These are phyloP conservation scores for Clavaria fumosa DNA, from an alignment of 768 basidiomycete genomes.

Conservation along the genomic window DNA sequence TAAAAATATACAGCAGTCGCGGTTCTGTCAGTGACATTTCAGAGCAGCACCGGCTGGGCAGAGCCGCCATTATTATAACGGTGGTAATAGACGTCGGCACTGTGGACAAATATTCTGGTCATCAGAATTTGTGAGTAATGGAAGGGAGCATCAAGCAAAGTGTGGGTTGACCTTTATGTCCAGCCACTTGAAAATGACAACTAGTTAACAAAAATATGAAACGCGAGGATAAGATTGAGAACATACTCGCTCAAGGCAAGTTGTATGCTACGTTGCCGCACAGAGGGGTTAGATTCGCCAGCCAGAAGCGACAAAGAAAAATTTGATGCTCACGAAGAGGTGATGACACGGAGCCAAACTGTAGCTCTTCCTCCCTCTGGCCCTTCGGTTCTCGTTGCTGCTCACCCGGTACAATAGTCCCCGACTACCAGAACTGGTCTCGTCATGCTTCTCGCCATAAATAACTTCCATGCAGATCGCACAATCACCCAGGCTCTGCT, in stretches of 20 bases:
- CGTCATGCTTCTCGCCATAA: slow-evolving; percentile 18
- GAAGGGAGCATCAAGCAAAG: neutral
- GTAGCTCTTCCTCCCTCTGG: slow-evolving; percentile 46
- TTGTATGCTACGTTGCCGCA: slow-evolving; percentile 59
- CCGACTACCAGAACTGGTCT: slow-evolving; percentile 21
- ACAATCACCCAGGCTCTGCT: slow-evolving; percentile 71
- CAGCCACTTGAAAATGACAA: slow-evolving; percentile 37
- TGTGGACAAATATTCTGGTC: slow-evolving; percentile 81
- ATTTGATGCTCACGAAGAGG: slow-evolving; percentile 58
- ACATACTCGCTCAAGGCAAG: slow-evolving; percentile 65
- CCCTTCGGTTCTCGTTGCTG: no score
- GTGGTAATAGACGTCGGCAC: slow-evolving; percentile 71
- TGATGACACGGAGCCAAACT: slow-evolving; percentile 84
- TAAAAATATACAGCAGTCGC: no score
- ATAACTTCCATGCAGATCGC: slow-evolving; percentile 92
- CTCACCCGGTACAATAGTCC: no score
- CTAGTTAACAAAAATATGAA: slow-evolving; percentile 7
- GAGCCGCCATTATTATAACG: slow-evolving; percentile 37
- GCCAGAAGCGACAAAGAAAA: neutral
- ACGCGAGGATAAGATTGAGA: slow-evolving; percentile 1
- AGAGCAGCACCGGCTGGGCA: neutral
- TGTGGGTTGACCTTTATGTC: slow-evolving; percentile 44
- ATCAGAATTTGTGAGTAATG: slow-evolving; percentile 4
- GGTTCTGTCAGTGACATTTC: no score
- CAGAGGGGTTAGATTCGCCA: slow-evolving; percentile 4